Percentiles rank a stretch among this genome's conserved stretches.
Evolutionary conservation across 345 rosid species (phyloP).

Genomic region (Syzygium aromaticum): DNA sequence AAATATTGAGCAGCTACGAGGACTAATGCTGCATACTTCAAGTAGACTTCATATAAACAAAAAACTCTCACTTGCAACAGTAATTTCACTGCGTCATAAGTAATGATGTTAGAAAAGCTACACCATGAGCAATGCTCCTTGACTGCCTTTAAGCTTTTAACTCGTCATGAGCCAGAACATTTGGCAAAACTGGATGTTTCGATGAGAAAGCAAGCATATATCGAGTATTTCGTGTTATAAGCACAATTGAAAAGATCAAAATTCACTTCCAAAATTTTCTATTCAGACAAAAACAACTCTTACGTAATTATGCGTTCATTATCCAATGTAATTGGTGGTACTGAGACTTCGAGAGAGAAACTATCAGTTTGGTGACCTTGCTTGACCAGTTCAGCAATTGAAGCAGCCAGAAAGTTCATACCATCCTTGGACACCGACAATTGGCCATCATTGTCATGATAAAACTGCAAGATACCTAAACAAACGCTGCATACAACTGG

Average conservation of each 20-base stretch:
- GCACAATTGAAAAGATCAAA: neutral
- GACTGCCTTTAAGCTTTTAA: neutral
- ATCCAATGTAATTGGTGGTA: slow-evolving; percentile 45
- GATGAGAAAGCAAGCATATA: neutral
- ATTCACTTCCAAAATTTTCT: neutral
- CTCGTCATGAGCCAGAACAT: neutral
- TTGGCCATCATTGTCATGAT: slow-evolving; percentile 27
- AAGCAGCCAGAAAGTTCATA: slow-evolving; percentile 30
- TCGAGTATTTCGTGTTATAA: neutral
- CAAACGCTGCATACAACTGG: slow-evolving; percentile 54
- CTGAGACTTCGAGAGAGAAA: slow-evolving; percentile 67
- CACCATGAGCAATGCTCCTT: neutral
- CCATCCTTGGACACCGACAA: slow-evolving; percentile 22
- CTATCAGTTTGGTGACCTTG: slow-evolving; percentile 50
- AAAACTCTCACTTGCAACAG: neutral
- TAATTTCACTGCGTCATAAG: neutral
- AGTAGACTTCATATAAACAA: neutral
- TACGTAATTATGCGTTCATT: slow-evolving; percentile 52
- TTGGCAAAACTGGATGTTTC: neutral
- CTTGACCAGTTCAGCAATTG: slow-evolving; percentile 48
- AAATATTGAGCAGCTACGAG: neutral
- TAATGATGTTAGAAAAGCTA: neutral
- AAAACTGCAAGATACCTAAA: slow-evolving; percentile 74
- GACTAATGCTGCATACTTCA: neutral
- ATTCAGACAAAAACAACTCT: slow-evolving; percentile 11